A percentile compares a stretch with the other conserved stretches of the same genome.
These are phyloP conservation scores for Wickerhamiella sergipiensis DNA, from an alignment of 805 yeast species.

Conservation along the genomic window DNA sequence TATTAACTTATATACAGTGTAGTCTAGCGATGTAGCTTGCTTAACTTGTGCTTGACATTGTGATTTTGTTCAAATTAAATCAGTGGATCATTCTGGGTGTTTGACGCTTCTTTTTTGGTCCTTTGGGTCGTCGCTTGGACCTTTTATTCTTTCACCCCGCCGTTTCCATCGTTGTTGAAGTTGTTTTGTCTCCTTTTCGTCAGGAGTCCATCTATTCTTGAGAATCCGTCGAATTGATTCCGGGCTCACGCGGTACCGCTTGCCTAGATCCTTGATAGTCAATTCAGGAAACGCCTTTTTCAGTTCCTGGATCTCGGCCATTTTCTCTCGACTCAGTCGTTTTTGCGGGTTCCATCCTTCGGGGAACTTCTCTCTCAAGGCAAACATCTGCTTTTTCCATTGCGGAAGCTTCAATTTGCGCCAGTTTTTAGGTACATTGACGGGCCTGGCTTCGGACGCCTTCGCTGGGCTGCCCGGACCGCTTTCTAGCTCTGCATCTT, in stretches of 20 bases:
- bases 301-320: constrained; percentile 47
- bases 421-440: constrained; percentile 37
- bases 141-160: constrained; percentile 30
- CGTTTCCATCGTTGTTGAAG: constrained; percentile 39
- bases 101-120: too few species aligned
- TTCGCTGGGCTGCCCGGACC: too few species aligned
- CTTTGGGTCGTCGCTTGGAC: background rate
- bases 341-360: constrained; percentile 55
- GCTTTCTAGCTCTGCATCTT: constrained; percentile 5
- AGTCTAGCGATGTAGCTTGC: too few species aligned
- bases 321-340: constrained; percentile 52
- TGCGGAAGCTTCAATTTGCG: constrained; percentile 34
- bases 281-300: constrained; percentile 45
- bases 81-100: too few species aligned
- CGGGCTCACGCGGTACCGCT: constrained; percentile 57
- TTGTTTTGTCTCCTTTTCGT: constrained; percentile 35
- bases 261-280: constrained; percentile 44
- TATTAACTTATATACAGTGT: constrained; percentile 4
- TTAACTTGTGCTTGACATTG: too few species aligned
- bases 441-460: background rate
- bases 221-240: constrained; percentile 72
- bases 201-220: constrained; percentile 65
- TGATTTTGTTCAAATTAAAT: too few species aligned
- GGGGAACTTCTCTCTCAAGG: constrained; percentile 47
- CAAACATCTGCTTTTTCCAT: constrained; percentile 60